These are phyloP conservation scores for Populus ilicifolia DNA, from an alignment of 345 rosid species.

Conservation along the genomic window DNA sequence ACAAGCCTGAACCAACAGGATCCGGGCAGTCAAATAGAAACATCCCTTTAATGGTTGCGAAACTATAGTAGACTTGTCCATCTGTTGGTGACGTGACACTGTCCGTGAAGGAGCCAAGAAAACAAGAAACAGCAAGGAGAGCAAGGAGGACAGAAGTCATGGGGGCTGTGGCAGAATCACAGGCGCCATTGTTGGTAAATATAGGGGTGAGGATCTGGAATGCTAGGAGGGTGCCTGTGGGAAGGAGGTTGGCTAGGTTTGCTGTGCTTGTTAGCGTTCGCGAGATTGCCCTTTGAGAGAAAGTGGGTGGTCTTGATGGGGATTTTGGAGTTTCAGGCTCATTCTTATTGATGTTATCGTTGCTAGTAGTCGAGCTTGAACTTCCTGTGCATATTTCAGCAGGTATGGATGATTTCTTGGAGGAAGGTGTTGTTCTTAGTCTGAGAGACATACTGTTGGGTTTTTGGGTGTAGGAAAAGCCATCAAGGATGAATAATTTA, in stretches of 20 bases:
- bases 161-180: conserved; percentile 59
- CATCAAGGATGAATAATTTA: too few species aligned
- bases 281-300: conserved; percentile 57
- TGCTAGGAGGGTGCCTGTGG: conserved; percentile 85
- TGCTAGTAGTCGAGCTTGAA: conserved; percentile 17
- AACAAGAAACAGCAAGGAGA: conserved; percentile 66
- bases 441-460: conserved; percentile 12
- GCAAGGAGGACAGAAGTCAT: conserved; percentile 55
- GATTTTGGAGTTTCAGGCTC: conserved; percentile 37
- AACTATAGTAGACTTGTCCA: conserved; percentile 67
- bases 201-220: conserved; percentile 75
- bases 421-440: conserved; percentile 25
- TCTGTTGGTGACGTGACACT: conserved; percentile 48
- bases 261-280: conserved; percentile 78
- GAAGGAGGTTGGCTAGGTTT: conserved; percentile 87
- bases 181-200: conserved; percentile 78
- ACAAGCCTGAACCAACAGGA: conserved; percentile 32
- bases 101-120: conserved; percentile 74
- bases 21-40: conserved; percentile 67
- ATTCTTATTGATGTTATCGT: background rate
- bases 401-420: conserved; percentile 17
- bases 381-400: conserved; percentile 16
- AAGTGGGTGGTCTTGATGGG: conserved; percentile 32
- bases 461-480: too few species aligned
- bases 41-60: conserved; percentile 66